phyloP scores from a whole-genome alignment of 352 stramenopile genomes.

The Globisporangium acanthophoron region DNA sequence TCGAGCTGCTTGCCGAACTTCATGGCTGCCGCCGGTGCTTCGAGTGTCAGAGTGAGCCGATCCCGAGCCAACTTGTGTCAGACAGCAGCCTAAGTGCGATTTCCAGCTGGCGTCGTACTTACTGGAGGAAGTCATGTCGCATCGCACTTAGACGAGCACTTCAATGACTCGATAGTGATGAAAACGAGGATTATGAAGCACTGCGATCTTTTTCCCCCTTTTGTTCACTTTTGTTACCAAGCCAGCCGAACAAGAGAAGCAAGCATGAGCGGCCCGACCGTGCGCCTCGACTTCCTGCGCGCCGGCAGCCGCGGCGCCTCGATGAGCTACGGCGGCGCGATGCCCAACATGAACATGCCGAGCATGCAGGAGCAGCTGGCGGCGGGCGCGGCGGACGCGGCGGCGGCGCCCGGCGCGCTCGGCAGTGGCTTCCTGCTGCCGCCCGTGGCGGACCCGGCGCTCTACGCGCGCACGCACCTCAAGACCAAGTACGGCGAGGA shows the following conservation, averaged over 20 bases:
- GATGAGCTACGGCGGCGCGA: constrained; percentile 70
- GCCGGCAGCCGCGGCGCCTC: constrained; percentile 50
- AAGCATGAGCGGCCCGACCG: constrained; percentile 46
- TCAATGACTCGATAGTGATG: too few species aligned
- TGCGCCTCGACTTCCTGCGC: constrained; percentile 72
- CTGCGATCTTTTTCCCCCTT: background rate
- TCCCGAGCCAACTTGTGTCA: too few species aligned
- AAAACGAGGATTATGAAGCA: too few species aligned
- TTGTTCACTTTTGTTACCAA: background rate
- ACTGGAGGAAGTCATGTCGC: background rate
- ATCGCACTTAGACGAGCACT: too few species aligned
- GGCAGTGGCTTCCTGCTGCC: constrained; percentile 67
- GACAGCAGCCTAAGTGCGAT: too few species aligned
- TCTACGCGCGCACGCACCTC: constrained; percentile 96
- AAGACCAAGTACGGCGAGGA: constrained; percentile 96
- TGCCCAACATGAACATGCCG: constrained; percentile 62
- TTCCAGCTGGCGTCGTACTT: too few species aligned
- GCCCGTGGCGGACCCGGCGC: constrained; percentile 85
- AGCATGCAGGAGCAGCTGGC: constrained; percentile 27
- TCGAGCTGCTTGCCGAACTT: constrained; percentile 93
- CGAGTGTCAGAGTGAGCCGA: background rate
- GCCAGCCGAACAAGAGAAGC: constrained; percentile 8
- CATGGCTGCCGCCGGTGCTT: constrained; percentile 33
- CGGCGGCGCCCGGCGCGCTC: constrained; percentile 21
- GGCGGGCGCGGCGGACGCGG: constrained; percentile 5